phyloP scores from a whole-genome alignment of 768 basidiomycete genomes.

The Leccinum longicurvipes region DNA sequence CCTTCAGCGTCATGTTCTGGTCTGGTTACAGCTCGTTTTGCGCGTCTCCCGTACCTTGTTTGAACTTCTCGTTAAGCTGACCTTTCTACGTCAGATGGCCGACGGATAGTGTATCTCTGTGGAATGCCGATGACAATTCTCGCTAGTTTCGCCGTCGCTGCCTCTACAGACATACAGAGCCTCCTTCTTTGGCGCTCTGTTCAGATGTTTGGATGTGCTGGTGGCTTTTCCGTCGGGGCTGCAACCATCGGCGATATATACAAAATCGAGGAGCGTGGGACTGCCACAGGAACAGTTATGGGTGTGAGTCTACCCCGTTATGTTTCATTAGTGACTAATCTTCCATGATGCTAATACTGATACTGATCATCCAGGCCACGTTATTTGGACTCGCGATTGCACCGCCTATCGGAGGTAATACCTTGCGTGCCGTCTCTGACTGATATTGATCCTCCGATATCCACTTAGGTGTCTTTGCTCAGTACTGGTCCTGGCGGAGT shows the following conservation, averaged over 20 bases:
- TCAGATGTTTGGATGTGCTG: constrained; percentile 63
- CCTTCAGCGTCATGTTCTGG: constrained; percentile 47
- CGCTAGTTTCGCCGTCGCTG: constrained; percentile 58
- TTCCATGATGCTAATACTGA: background rate
- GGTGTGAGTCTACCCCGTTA: constrained; percentile 34
- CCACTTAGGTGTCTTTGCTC: constrained; percentile 43
- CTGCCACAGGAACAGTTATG: constrained; percentile 58
- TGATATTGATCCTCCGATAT: background rate
- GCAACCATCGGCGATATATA: constrained; percentile 69
- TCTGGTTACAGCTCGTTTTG: constrained; percentile 51
- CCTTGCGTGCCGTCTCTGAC: background rate
- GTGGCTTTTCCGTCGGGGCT: constrained; percentile 51
- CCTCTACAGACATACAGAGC: constrained; percentile 37
- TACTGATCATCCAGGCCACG: constrained; percentile 32
- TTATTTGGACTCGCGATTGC: constrained; percentile 62
- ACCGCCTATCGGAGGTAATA: constrained; percentile 52
- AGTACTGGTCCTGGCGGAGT: constrained; percentile 65
- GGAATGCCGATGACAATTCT: constrained; percentile 57
- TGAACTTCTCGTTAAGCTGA: background rate
- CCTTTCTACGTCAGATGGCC: constrained; percentile 48
- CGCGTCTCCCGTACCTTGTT: background rate
- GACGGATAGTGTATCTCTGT: constrained; percentile 55
- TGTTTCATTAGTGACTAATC: background rate
- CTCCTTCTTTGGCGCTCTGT: constrained; percentile 62
- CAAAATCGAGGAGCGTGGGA: constrained; percentile 56